phyloP scores from a whole-genome alignment of 2,329 filamentous ascomycete genomes.

The Verticillium zaregamsianum region DNA sequence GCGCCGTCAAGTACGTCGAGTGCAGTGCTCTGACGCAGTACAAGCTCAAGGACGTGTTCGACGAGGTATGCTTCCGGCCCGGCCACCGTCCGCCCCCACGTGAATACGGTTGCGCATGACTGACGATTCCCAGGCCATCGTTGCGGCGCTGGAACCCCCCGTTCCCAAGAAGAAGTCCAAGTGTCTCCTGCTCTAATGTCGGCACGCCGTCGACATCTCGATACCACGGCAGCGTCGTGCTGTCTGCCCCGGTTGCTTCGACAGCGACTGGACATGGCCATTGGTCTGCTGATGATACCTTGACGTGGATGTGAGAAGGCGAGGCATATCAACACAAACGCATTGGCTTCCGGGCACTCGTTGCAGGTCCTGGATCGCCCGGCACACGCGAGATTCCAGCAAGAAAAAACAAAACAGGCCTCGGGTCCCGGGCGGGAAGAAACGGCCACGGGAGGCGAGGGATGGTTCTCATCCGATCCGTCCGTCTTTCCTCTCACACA shows the following conservation, averaged over 20 bases:
- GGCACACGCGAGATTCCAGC: neutral
- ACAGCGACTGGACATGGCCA: neutral
- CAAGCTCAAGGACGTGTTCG: conserved; percentile 98
- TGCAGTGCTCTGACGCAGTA: conserved; percentile 97
- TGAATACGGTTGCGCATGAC: conserved; percentile 2
- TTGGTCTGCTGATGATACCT: neutral
- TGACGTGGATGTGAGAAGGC: neutral
- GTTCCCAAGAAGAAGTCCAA: conserved; percentile 73
- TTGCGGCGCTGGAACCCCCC: conserved; percentile 88
- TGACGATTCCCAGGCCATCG: conserved; percentile 67
- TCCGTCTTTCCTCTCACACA: neutral
- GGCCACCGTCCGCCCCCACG: neutral
- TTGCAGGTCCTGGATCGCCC: neutral
- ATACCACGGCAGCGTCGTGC: neutral
- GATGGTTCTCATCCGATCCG: neutral
- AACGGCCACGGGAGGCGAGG: neutral
- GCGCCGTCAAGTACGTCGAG: conserved; percentile 97
- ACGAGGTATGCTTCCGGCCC: conserved; percentile 66
- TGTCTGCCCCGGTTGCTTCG: neutral
- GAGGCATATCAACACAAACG: neutral
- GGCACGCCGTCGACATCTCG: conserved; percentile 4
- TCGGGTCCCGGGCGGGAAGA: neutral
- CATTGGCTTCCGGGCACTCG: neutral
- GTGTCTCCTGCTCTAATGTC: conserved; percentile 62
- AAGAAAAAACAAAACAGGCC: neutral